Base-by-base conservation (phyloP, 2,329 filamentous ascomycete genomes). In the Elsinoe fawcettii region DNA sequence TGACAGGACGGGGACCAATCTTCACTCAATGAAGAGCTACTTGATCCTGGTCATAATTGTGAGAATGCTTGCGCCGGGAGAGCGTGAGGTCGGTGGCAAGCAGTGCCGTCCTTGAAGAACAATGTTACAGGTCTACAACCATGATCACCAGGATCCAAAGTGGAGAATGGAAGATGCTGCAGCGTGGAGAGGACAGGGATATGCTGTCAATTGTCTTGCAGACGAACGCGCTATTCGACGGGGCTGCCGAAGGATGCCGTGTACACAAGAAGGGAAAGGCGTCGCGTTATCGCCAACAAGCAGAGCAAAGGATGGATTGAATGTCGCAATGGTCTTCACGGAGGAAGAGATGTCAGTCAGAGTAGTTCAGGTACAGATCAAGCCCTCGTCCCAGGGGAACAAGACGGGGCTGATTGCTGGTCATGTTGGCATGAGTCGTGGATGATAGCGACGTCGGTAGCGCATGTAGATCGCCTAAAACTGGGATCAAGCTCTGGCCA, bases 1-100 rank as follows among this genome's bases (percentile, higher is more conserved):
- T 37, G 3, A 6, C 32, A 7, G 32, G 16, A 34, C 25, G 9
- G n/a, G n/a, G 16, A 9, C 16, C 14, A 25, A 18, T 32, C 23
- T 32, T 53, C 49, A 53, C 49, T 53, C 32, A 53, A 18, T 53
- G 4, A 53, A 53, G 49, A 53, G 49, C 32, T 53, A 53, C 49
- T 25, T 37, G 30, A 39, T 3, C 11, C 11, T 14, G 6, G 20
- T 23, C 49, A 53, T 53, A 16, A 14, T 18, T 9, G 12, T 11
- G 16, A 14, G 6, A 20, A 16, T 36, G 22, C 14, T 46, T 27
- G 41, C 41, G 22, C 41, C 9, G 2, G 22, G 12, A 9, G 41
- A 12, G 8, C 20, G 25, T 25, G 41, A 27, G 14, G 41, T 25
- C 20, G 41, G 41, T 46, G 41, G 41, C 41, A n/a, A 46, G 22